Evolutionary conservation across 768 basidiomycete species (phyloP).

Genomic region (Agrocybe pediades): DNA sequence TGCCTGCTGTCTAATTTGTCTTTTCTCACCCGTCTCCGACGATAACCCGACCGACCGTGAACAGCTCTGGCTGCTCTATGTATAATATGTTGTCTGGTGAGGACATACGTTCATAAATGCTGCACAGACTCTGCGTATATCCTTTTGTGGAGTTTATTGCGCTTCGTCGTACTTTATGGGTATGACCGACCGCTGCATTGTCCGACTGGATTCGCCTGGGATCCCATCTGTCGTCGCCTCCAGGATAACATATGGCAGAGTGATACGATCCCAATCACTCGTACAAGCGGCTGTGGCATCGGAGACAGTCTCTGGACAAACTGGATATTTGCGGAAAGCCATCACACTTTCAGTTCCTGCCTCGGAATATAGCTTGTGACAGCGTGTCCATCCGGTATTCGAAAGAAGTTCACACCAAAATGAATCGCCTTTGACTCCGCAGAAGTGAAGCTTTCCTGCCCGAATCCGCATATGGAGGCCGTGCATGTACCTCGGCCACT

Average conservation of each 20-base stretch:
- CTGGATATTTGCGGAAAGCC: conserved; percentile 9
- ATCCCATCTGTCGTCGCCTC: conserved; percentile 13
- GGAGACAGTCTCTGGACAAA: conserved; percentile 12
- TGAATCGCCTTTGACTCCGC: conserved; percentile 20
- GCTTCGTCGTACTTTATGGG: neutral
- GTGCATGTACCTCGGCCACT: conserved; percentile 14
- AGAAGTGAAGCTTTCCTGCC: conserved; percentile 16
- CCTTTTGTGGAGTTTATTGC: neutral
- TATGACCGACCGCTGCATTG: neutral
- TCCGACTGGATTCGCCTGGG: conserved; percentile 11
- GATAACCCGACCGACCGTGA: conserved; percentile 14
- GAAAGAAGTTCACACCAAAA: conserved; percentile 15
- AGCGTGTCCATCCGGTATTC: conserved; percentile 19
- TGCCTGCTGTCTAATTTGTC: conserved; percentile 16
- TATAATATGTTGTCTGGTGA: neutral
- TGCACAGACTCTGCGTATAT: neutral
- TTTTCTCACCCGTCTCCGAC: conserved; percentile 12
- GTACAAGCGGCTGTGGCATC: conserved; percentile 10
- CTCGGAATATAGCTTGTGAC: conserved; percentile 17
- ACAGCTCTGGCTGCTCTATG: conserved; percentile 2
- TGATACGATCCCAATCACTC: conserved; percentile 13
- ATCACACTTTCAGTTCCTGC: conserved; percentile 7
- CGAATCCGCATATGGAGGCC: conserved; percentile 10
- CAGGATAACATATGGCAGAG: conserved; percentile 15
- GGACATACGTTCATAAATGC: neutral